These are phyloP conservation scores for Aspergillus alliaceus DNA, from an alignment of 2,329 filamentous ascomycete species.

Conservation along the genomic window DNA sequence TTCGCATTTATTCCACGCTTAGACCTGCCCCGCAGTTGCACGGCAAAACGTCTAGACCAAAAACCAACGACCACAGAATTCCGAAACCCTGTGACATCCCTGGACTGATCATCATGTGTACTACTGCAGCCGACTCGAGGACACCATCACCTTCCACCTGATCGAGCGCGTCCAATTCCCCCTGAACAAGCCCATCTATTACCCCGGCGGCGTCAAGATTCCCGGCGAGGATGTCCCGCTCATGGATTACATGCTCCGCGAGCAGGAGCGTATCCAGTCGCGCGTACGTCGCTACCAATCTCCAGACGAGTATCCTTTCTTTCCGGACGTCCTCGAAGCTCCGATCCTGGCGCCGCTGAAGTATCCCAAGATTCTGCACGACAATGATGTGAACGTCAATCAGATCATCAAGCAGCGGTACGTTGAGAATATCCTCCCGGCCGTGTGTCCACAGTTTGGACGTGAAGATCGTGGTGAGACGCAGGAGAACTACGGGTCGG, in stretches of 20 bases:
- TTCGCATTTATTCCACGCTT: not conserved
- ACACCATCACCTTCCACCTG: constrained; percentile 95
- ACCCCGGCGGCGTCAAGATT: constrained; percentile 74
- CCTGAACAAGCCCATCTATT: constrained; percentile 84
- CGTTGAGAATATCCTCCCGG: constrained; percentile 77
- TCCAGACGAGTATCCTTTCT: constrained; percentile 97
- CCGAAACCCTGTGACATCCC: not conserved
- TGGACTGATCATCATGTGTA: not conserved
- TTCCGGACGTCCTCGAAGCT: constrained; percentile 73
- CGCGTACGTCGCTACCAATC: constrained; percentile 92
- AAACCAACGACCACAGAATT: not conserved
- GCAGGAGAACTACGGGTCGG: constrained; percentile 92
- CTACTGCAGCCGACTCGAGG: constrained; percentile 76
- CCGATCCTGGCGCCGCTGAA: constrained; percentile 84
- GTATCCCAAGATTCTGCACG: constrained; percentile 85
- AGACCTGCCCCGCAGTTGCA: constrained; percentile 7
- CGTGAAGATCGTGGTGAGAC: constrained; percentile 77
- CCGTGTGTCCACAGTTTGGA: constrained; percentile 74
- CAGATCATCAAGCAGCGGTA: constrained; percentile 82
- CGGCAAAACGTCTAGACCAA: not conserved
- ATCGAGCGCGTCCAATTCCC: constrained; percentile 99
- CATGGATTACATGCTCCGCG: constrained; percentile 88
- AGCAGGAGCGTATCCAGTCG: constrained; percentile 89
- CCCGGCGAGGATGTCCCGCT: constrained; percentile 74
- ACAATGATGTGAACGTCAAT: constrained; percentile 90